Conservation (phyloP, 2,329 filamentous ascomycete species). For the Kalmusia sp. region DNA sequence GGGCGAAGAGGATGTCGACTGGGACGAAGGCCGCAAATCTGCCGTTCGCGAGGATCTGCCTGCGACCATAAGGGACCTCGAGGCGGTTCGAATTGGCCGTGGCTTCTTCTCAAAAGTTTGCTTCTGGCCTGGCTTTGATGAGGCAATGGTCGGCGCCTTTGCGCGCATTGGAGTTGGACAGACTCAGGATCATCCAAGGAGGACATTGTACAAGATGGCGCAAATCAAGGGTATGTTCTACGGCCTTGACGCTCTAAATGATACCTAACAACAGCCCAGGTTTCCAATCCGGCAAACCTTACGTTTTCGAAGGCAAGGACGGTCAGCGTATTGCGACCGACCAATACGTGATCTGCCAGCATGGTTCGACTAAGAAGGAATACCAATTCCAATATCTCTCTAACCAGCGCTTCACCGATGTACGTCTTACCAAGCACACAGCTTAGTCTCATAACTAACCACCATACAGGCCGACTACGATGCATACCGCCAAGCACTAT, state of each 20-base stretch:
- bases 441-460: background rate
- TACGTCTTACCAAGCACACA: constrained; percentile 47
- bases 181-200: constrained; percentile 67
- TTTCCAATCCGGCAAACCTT: constrained; percentile 80
- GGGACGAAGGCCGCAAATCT: constrained; percentile 64
- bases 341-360: constrained; percentile 80
- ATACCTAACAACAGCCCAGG: constrained; percentile 57
- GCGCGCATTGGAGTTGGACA: constrained; percentile 83
- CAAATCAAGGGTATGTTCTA: constrained; percentile 75
- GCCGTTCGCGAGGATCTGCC: constrained; percentile 69
- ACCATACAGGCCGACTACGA: constrained; percentile 73
- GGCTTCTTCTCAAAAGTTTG: constrained; percentile 89
- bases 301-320: constrained; percentile 77
- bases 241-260: background rate
- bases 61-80: constrained; percentile 79
- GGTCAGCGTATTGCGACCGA: constrained; percentile 83
- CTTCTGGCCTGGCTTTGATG: constrained; percentile 90
- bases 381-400: constrained; percentile 94
- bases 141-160: constrained; percentile 82
- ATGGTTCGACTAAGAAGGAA: constrained; percentile 82
- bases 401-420: constrained; percentile 83
- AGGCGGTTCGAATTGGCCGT: constrained; percentile 82
- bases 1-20: constrained; percentile 79
- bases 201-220: constrained; percentile 85
- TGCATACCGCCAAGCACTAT: constrained; percentile 78